Base-by-base conservation (phyloP, 306 rosid species). In the Morella rubra region DNA sequence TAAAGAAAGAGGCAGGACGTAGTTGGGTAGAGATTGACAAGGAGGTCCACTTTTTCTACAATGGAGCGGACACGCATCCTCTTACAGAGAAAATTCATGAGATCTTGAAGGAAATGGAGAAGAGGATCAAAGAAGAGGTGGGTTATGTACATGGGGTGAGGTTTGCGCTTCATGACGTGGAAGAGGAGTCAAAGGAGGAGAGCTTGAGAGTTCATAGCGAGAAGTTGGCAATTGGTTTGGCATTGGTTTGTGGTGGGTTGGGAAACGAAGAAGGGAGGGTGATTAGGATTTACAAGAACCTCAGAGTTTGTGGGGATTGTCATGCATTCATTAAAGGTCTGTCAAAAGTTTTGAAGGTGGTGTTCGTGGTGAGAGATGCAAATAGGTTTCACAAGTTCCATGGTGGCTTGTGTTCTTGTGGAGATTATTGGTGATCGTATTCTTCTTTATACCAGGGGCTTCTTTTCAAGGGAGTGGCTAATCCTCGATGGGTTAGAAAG, bases 11-110 rank as follows among this genome's bases (percentile, higher is more conserved):
- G 22, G 90, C 89, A 7, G 93, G 89, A 7, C 89, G 87, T 44
- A 85, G 96, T 56, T 90, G 93, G 91, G 91, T 88, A 4, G 96
- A 88, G 79, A 84, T 90, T 18, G 87, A 85, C 24, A 87, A 87
- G 70, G 86, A 85, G 83, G 81, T 88, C 40, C 84, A 88, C 73
- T 88, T 83, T 27, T 90, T 85, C 82, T 84, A 74, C 86, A 90
- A 87, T 62, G 82, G 90, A 62, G 91, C 85, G 73, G 76, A 79
- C 71, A 68, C 71, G 0, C 89, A 88, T 73, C 91, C 87, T 7
- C 85, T 80, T 1, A 81, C 72, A 75, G 84, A 81, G 44, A 81
- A 85, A 64, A 88, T 90, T 71, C 96, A 82, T 62, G 37, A 76
- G 45, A 75, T 78, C 20, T 64, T 90, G 81, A 80, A 75, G 60